phyloP scores from a whole-genome alignment of 169 alveolate genomes.

The Cryptosporidium sp. region DNA sequence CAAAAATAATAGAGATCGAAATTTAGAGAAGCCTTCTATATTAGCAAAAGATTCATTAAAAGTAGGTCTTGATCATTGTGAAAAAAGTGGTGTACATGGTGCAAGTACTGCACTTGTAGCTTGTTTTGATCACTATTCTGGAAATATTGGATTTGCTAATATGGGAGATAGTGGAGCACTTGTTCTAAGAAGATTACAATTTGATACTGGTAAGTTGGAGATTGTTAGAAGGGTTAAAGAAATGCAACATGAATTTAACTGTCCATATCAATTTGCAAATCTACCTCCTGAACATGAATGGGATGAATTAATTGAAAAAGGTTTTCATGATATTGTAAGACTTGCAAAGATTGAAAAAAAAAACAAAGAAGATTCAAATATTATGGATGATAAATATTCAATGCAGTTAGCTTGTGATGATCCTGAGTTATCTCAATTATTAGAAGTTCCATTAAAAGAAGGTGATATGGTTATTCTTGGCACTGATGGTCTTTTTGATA shows the following conservation, averaged over 20 bases:
- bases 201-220: conserved; percentile 74
- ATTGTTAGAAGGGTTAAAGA: conserved; percentile 78
- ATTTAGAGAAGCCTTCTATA: conserved; percentile 3
- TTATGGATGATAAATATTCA: not conserved
- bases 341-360: conserved; percentile 37
- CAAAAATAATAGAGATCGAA: conserved; percentile 3
- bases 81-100: conserved; percentile 46
- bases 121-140: conserved; percentile 50
- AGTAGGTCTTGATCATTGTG: conserved; percentile 25
- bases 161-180: conserved; percentile 80
- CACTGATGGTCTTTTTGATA: conserved; percentile 85
- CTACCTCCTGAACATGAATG: conserved; percentile 76
- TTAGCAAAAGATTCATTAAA: conserved; percentile 45
- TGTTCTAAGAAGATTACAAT: conserved; percentile 74
- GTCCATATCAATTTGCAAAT: conserved; percentile 79
- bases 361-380: not conserved
- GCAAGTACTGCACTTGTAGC: conserved; percentile 68
- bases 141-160: conserved; percentile 74
- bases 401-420: conserved; percentile 47
- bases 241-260: conserved; percentile 80
- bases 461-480: conserved; percentile 82
- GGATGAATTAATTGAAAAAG: conserved; percentile 54
- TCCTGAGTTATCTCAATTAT: conserved; percentile 50
- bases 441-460: conserved; percentile 67
- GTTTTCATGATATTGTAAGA: conserved; percentile 56